Percentiles rank a stretch among this genome's conserved stretches.
Conservation (phyloP, 2,329 filamentous ascomycete species). For the Calonectria pteridis region DNA sequence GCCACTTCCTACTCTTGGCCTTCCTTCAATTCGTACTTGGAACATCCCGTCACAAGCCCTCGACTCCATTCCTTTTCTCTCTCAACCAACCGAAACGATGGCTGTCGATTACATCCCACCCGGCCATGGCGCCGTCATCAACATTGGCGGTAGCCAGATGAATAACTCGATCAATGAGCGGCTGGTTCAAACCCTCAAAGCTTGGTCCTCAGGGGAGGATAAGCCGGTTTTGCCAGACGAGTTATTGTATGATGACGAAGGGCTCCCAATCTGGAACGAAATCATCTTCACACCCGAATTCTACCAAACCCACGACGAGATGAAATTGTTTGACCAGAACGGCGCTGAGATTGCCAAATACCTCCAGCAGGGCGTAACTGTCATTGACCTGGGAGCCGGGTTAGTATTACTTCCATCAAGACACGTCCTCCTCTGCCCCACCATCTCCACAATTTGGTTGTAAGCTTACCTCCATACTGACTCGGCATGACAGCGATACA, state of each 20-base stretch:
- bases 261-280: constrained; percentile 55
- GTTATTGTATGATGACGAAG: constrained; percentile 54
- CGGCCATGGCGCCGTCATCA: constrained; percentile 50
- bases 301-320: constrained; percentile 58
- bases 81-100: constrained; percentile 29
- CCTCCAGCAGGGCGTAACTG: constrained; percentile 47
- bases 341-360: constrained; percentile 50
- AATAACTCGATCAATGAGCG: constrained; percentile 43
- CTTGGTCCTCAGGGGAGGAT: constrained; percentile 36
- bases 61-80: not conserved
- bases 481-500: constrained; percentile 50
- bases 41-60: not conserved
- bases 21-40: not conserved
- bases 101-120: constrained; percentile 30
- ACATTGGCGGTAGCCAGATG: constrained; percentile 55
- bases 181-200: constrained; percentile 43
- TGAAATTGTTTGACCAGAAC: constrained; percentile 50
- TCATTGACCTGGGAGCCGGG: constrained; percentile 58
- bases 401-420: constrained; percentile 42
- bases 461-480: constrained; percentile 37
- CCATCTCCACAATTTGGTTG: constrained; percentile 25
- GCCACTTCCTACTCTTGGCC: not conserved
- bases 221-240: constrained; percentile 54
- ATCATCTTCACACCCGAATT: constrained; percentile 56
- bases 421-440: not conserved